Percentiles rank a stretch among this genome's conserved stretches.
phyloP scores from a whole-genome alignment of 2,329 filamentous ascomycete genomes.

The Aspergillus ochraceoroseus region DNA sequence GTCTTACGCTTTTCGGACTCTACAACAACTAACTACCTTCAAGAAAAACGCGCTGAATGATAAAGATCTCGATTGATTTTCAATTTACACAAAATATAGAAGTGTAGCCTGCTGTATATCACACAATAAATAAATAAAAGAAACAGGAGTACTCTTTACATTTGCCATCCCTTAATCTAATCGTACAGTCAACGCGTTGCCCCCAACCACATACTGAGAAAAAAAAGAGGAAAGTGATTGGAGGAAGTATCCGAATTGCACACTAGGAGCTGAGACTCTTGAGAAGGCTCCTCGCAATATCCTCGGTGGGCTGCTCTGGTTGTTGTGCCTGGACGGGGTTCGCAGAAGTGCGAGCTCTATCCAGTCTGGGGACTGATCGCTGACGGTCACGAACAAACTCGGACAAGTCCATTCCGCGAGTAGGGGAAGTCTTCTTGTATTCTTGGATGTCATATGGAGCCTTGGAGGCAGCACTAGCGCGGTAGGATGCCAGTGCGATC shows the following conservation, averaged over 20 bases:
- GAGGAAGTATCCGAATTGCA: slow-evolving; percentile 1
- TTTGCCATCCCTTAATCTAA: slow-evolving; percentile 29
- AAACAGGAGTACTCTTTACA: slow-evolving; percentile 28
- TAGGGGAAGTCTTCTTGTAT: slow-evolving; percentile 27
- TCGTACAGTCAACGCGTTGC: slow-evolving; percentile 30
- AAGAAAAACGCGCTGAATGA: background rate
- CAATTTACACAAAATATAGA: slow-evolving; percentile 8
- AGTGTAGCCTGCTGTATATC: slow-evolving; percentile 24
- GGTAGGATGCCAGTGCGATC: slow-evolving; percentile 38
- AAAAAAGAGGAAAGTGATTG: background rate
- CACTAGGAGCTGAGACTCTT: slow-evolving; percentile 26
- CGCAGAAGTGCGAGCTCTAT: slow-evolving; percentile 19
- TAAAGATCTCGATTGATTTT: background rate
- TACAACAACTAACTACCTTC: background rate
- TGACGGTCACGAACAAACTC: slow-evolving; percentile 25
- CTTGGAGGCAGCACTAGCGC: slow-evolving; percentile 32
- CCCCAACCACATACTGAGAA: slow-evolving; percentile 2
- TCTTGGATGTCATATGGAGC: slow-evolving; percentile 38
- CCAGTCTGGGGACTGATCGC: slow-evolving; percentile 31
- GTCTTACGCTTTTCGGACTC: too few species aligned
- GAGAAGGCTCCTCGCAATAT: slow-evolving; percentile 32
- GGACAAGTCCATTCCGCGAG: slow-evolving; percentile 22
- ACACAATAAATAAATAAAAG: slow-evolving; percentile 21
- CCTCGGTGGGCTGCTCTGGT: slow-evolving; percentile 23
- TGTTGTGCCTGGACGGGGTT: slow-evolving; percentile 5